These are phyloP conservation scores for Pythium volutum DNA, from an alignment of 352 stramenopile genomes.

Conservation along the genomic window DNA sequence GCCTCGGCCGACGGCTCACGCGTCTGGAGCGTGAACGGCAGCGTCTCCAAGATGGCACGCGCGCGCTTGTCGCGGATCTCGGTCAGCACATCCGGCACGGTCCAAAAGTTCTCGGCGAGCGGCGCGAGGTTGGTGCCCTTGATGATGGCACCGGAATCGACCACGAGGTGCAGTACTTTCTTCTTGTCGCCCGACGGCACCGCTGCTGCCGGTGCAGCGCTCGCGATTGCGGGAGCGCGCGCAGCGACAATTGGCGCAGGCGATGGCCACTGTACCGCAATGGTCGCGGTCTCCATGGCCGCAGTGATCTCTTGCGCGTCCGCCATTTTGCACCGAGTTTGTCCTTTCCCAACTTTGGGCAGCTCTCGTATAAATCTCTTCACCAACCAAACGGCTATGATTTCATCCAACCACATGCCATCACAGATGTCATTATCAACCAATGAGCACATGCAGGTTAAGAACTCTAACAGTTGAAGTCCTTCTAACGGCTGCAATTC, in stretches of 20 bases:
- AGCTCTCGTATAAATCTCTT: slow-evolving; percentile 21
- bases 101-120: slow-evolving; percentile 87
- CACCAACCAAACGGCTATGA: slow-evolving; percentile 25
- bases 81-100: slow-evolving; percentile 75
- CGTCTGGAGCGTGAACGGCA: slow-evolving; percentile 76
- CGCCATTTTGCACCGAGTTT: slow-evolving; percentile 9
- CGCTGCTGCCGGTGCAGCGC: slow-evolving; percentile 1
- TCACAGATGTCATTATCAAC: not conserved
- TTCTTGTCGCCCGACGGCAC: slow-evolving; percentile 29
- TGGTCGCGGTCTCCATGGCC: slow-evolving; percentile 11
- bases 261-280: not conserved
- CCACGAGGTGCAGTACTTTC: slow-evolving; percentile 76
- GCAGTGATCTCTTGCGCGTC: slow-evolving; percentile 16
- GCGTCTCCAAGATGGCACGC: slow-evolving; percentile 56
- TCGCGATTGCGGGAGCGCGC: not conserved
- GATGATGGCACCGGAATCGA: slow-evolving; percentile 88
- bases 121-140: slow-evolving; percentile 76
- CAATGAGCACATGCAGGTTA: slow-evolving; percentile 11
- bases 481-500: not conserved
- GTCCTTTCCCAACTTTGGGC: not conserved
- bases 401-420: slow-evolving; percentile 22
- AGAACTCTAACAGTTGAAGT: slow-evolving; percentile 1
- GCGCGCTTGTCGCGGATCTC: slow-evolving; percentile 85
- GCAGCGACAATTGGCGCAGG: not conserved
- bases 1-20: slow-evolving; percentile 78